phyloP scores from a whole-genome alignment of 1,284 basidiomycete species.

The Apiotrichum sp. region DNA sequence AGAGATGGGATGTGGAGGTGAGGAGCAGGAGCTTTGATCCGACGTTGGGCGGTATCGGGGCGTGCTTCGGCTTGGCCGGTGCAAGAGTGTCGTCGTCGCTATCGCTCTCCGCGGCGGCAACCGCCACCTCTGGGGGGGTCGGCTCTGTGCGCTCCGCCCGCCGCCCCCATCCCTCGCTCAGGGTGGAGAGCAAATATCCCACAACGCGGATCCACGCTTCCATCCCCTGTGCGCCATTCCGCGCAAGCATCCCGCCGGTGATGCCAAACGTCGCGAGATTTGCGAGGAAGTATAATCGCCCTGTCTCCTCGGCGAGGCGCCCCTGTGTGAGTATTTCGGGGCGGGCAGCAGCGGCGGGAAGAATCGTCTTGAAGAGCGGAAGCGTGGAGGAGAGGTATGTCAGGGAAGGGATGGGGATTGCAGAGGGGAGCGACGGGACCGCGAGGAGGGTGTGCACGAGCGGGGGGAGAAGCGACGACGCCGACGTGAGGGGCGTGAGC shows the following conservation, averaged over 20 bases:
- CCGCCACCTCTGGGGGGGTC: slow-evolving; percentile 5
- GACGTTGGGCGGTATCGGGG: slow-evolving; percentile 24
- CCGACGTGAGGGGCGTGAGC: slow-evolving; percentile 7
- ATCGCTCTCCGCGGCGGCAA: background rate
- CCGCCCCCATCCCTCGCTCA: slow-evolving; percentile 40
- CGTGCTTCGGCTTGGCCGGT: slow-evolving; percentile 6
- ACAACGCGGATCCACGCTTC: slow-evolving; percentile 37
- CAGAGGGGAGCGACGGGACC: slow-evolving; percentile 37
- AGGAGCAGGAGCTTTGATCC: slow-evolving; percentile 31
- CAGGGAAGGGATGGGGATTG: slow-evolving; percentile 40
- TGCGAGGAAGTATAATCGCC: slow-evolving; percentile 41
- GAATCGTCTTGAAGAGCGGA: slow-evolving; percentile 34
- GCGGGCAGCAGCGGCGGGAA: slow-evolving; percentile 29
- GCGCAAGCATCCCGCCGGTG: slow-evolving; percentile 37
- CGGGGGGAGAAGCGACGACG: slow-evolving; percentile 22
- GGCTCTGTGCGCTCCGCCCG: slow-evolving; percentile 33
- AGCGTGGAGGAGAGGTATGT: slow-evolving; percentile 31
- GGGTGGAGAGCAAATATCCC: slow-evolving; percentile 22
- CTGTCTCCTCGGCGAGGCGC: slow-evolving; percentile 29
- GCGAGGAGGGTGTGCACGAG: slow-evolving; percentile 37
- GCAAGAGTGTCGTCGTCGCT: background rate
- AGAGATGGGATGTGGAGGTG: slow-evolving; percentile 30
- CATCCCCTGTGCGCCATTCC: slow-evolving; percentile 23
- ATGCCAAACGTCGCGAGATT: slow-evolving; percentile 46
- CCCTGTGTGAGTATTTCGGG: slow-evolving; percentile 23